phyloP scores from a whole-genome alignment of 2,329 filamentous ascomycete species.

The Fusarium coicis region DNA sequence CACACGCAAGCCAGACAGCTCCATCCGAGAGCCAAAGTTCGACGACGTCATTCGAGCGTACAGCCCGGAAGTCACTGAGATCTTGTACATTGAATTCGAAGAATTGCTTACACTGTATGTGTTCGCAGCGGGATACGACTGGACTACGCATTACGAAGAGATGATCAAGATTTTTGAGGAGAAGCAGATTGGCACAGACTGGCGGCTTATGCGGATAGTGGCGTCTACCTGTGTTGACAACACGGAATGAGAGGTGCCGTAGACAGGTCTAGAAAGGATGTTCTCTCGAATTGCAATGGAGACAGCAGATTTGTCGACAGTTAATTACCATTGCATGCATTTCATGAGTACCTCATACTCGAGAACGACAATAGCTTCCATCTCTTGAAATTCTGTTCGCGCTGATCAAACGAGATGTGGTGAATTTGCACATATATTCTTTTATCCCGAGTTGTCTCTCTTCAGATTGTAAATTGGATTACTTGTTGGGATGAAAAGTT shows the following conservation, averaged over 20 bases:
- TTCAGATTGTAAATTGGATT: not conserved
- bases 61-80: not conserved
- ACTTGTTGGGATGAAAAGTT: not conserved
- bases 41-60: not conserved
- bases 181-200: not conserved
- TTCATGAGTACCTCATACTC: not conserved
- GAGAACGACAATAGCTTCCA: not conserved
- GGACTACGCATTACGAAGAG: not conserved
- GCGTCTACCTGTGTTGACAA: not conserved
- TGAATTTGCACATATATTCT: not conserved
- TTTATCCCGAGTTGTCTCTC: accelerated
- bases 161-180: not conserved
- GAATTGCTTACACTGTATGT: not conserved
- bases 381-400: not conserved
- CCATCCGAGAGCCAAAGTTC: not conserved
- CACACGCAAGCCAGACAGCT: not conserved
- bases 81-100: not conserved
- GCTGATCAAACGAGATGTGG: not conserved
- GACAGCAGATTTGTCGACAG: not conserved
- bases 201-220: not conserved
- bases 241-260: not conserved
- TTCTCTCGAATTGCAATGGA: not conserved
- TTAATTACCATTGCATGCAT: too few relatives aligned
- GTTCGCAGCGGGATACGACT: not conserved
- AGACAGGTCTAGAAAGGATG: accelerated